Base-by-base conservation (phyloP, 495 filamentous ascomycete genomes). In the Cenococcum geophilum region DNA sequence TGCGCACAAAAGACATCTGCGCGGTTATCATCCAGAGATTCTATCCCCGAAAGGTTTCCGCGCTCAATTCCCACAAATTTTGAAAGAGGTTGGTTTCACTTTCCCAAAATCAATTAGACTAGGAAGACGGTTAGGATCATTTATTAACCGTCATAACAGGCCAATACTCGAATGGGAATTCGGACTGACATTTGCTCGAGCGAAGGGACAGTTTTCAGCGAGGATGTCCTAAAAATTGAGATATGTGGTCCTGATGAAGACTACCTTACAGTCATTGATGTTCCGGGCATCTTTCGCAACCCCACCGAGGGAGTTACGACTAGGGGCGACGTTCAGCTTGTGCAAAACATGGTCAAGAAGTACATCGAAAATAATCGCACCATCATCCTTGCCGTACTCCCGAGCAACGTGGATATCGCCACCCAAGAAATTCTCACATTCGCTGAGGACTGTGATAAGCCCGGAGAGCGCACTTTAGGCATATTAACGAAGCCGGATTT, bases 381-480 rank as follows among this genome's bases (percentile, higher is more conserved):
- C 63, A 83, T 89, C 53, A 84, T 88, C 48, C 75, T 89, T 0
- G 83, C 84, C 0, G 82, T 89, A 0, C 75, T 89, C 0, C 76
- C 73, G 8, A 81, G 81, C 0, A 77, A 76, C 16, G 72, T 70
- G 18, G 77, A 84, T 54, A 75, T 76, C 34, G 72, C 77, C 5
- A 76, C 76, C 22, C 83, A 87, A 59, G 65, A 72, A 1, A 74
- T 87, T 5, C 53, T 84, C 8, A 68, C 71, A 0, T 65, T 76
- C 2, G 76, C 76, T 0, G 68, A 73, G 45, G 62, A 69, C 16
- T 70, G 73, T 52, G 82, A 85, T 60, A 59, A 67, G 0, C 58
- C 59, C 18, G 71, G 78, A 1, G 66, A 73, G 37, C 74, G 82
- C 11, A 85, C 82, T 1, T 62, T 85, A 14, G 82, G 80, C 10